These are phyloP conservation scores for Alternaria dauci DNA, from an alignment of 2,329 filamentous ascomycete genomes.

Conservation along the genomic window DNA sequence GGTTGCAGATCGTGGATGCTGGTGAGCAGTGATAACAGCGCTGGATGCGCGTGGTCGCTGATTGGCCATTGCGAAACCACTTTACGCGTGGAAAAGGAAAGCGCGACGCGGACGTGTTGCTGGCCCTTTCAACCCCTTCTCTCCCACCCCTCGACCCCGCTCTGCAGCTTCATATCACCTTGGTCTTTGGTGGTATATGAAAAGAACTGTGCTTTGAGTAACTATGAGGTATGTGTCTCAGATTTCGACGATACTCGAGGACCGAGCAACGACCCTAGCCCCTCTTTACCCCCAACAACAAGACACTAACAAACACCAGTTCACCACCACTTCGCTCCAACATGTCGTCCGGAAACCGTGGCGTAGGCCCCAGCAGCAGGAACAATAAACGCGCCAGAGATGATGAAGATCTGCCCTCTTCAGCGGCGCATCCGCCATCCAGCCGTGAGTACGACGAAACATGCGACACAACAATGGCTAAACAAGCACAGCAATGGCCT, in stretches of 20 bases:
- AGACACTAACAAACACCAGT: slow-evolving; percentile 58
- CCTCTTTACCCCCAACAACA: slow-evolving; percentile 28
- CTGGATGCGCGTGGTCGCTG: slow-evolving; percentile 18
- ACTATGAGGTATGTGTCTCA: slow-evolving; percentile 33
- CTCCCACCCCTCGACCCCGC: slow-evolving; percentile 14
- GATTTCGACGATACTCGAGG: slow-evolving; percentile 1
- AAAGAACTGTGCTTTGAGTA: slow-evolving; percentile 12
- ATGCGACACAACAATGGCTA: slow-evolving; percentile 17
- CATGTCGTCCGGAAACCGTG: slow-evolving; percentile 84
- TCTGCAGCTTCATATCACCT: slow-evolving; percentile 1
- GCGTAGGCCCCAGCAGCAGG: slow-evolving; percentile 61
- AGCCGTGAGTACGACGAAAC: slow-evolving; percentile 63
- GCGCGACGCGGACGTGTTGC: slow-evolving; percentile 27
- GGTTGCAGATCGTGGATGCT: not conserved
- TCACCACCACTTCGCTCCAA: slow-evolving; percentile 79
- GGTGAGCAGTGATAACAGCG: slow-evolving; percentile 10
- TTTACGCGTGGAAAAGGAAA: slow-evolving; percentile 29
- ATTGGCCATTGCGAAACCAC: slow-evolving; percentile 28
- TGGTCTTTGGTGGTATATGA: slow-evolving; percentile 2
- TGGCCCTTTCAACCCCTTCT: slow-evolving; percentile 13
- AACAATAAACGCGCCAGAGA: slow-evolving; percentile 74
- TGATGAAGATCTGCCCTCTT: slow-evolving; percentile 69
- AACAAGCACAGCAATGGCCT: slow-evolving; percentile 59
- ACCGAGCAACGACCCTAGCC: slow-evolving; percentile 21
- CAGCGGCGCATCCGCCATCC: slow-evolving; percentile 66